Evolutionary conservation across 192 early-diverging fungal genomes (phyloP), one percentile per base, ranked within the genome.

Genomic region (Phycomyces blakesleeanus): DNA sequence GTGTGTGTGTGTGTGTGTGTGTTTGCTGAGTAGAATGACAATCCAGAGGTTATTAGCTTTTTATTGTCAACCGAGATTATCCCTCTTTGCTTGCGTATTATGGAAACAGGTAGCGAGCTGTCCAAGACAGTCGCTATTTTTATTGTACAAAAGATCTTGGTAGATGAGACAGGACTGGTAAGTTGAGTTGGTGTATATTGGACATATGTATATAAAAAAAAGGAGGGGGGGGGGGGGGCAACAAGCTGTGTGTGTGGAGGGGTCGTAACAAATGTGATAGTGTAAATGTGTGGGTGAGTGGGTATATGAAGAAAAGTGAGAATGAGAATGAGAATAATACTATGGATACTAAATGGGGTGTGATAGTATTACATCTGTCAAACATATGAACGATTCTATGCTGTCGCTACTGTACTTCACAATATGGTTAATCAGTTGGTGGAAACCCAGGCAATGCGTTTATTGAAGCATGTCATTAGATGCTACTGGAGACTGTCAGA

Each of bases 71-170:
- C 96, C 37, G 96, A 98, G 78, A 97, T 98, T 63, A 90, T 98
- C 63, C 96, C 96, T 1, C 85, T 98, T 18, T 97, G 95, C 71
- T 78, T 98, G n/a, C 89, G 96, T 63, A 98, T 98, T 66, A 96
- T 98, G 93, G 96, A 98, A 69, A 93, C 91, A 61, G 96, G 96
- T 38, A 89, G 85, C 67, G 96, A 98, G 69, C 85, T 97, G 40
- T 95, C 92, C 61, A 98, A 98, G 69, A 96, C 94, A 27, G 96
- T 98, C 38, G 96, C 96, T n/a, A 98, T 96, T 24, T 97, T 98
- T 76, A 96, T 98, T 63, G 94, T 98, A 40, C 95, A 98, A 75
- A 93, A 96, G 63, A 97, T 98, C 26, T 83, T 98, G 24, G 74
- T 93, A 44, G 95, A 97, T 72, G 94, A 97, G 26, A 89, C 90